These are phyloP conservation scores for Pestalotiopsis sp. DNA, from an alignment of 2,329 filamentous ascomycete species.

Conservation along the genomic window DNA sequence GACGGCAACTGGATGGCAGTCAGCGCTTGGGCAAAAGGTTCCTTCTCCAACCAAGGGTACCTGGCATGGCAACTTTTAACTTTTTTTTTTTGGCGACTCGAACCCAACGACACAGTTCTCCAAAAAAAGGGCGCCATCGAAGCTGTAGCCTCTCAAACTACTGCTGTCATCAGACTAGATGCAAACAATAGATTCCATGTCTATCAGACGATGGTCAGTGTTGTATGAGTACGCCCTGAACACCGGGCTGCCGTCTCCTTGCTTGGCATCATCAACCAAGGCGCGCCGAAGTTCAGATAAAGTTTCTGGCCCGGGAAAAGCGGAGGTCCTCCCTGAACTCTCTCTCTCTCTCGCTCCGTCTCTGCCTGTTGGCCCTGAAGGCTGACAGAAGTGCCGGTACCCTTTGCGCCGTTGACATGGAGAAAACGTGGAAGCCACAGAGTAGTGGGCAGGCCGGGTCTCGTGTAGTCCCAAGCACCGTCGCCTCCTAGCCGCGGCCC, in stretches of 20 bases:
- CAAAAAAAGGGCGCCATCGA: too few species aligned
- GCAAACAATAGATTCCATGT: too few species aligned
- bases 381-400: not conserved
- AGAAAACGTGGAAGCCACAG: not conserved
- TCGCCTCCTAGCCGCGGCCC: not conserved
- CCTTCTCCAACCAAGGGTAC: too few species aligned
- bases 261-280: not conserved
- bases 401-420: not conserved
- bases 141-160: too few species aligned
- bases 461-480: not conserved
- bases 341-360: not conserved
- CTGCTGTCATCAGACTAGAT: too few species aligned
- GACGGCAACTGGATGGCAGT: too few species aligned
- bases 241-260: not conserved
- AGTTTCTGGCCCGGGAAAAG: not conserved
- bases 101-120: too few species aligned
- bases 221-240: too few species aligned
- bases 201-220: too few species aligned
- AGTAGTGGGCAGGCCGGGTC: not conserved
- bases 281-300: not conserved
- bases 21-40: too few species aligned
- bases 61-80: too few species aligned
- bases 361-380: not conserved
- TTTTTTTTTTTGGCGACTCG: too few species aligned
- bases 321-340: not conserved